Conservation (phyloP, 805 yeast genomes). For the Myxozyma neglecta region DNA sequence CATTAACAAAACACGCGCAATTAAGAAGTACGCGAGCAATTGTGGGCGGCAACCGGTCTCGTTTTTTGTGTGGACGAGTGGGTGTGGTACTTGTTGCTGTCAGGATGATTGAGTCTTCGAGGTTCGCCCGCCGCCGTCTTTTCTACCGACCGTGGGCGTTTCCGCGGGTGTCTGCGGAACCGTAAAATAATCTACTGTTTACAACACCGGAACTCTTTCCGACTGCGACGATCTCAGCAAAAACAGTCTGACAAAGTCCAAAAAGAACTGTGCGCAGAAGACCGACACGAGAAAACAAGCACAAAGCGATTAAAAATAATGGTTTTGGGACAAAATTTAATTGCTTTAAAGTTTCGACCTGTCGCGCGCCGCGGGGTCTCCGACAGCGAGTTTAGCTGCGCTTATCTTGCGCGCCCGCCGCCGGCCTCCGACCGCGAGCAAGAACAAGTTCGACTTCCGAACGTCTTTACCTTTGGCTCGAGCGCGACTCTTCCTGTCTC, state of each 20-base stretch:
- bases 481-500: background rate
- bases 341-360: background rate
- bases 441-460: background rate
- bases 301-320: background rate
- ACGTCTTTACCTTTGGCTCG: background rate
- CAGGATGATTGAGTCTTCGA: too few species aligned
- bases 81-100: too few species aligned
- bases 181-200: too few species aligned
- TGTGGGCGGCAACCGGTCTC: background rate
- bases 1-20: background rate
- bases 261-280: background rate
- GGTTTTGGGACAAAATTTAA: background rate
- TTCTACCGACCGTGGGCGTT: too few species aligned
- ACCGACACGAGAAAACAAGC: background rate
- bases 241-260: background rate
- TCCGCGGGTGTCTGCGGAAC: too few species aligned
- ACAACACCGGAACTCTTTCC: too few species aligned
- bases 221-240: background rate
- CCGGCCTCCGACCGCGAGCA: slow-evolving; percentile 7
- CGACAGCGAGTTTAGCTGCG: background rate
- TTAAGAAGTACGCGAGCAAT: background rate
- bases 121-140: too few species aligned
- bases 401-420: slow-evolving; percentile 18
- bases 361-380: background rate
- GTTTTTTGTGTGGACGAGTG: too few species aligned